phyloP scores from a whole-genome alignment of 2,329 filamentous ascomycete species.

The Phialophora macrospora region DNA sequence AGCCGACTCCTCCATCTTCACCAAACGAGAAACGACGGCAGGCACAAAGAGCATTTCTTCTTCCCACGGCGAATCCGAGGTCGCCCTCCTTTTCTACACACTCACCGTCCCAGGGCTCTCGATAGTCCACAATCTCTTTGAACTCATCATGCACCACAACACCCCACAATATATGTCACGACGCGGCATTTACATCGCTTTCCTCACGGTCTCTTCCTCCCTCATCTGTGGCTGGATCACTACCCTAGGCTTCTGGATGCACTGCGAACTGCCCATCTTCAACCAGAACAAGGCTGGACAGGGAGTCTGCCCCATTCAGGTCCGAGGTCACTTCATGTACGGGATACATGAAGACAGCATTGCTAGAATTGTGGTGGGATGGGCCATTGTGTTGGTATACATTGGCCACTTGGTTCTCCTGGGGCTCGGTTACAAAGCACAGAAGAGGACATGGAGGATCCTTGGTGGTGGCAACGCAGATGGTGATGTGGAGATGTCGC shows the following conservation, averaged over 20 bases:
- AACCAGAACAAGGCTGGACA: constrained; percentile 48
- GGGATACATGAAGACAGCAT: constrained; percentile 38
- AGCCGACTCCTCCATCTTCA: constrained; percentile 30
- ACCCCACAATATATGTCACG: constrained; percentile 16
- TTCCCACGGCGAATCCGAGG: constrained; percentile 15
- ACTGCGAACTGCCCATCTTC: constrained; percentile 37
- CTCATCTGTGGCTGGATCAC: constrained; percentile 33
- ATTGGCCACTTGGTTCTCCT: constrained; percentile 19
- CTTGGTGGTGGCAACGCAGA: constrained; percentile 1
- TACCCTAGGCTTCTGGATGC: constrained; percentile 35
- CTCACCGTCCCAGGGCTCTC: constrained; percentile 28
- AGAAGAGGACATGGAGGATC: constrained; percentile 31
- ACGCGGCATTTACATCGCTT: constrained; percentile 39
- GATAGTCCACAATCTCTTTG: constrained; percentile 30
- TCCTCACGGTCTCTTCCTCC: constrained; percentile 29
- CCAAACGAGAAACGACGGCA: constrained; percentile 13
- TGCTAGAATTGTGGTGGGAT: constrained; percentile 32
- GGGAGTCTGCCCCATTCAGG: constrained; percentile 54
- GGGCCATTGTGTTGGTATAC: constrained; percentile 28
- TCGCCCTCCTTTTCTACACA: constrained; percentile 37
- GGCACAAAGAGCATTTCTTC: not conserved
- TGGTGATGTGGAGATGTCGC: constrained; percentile 6
- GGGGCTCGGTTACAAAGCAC: constrained; percentile 13
- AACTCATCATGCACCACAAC: constrained; percentile 34
- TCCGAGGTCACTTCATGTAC: constrained; percentile 49